A percentile compares a stretch with the other conserved stretches of the same genome.
Conservation (phyloP, 208 protist genomes). For the Leishmania arabica region DNA sequence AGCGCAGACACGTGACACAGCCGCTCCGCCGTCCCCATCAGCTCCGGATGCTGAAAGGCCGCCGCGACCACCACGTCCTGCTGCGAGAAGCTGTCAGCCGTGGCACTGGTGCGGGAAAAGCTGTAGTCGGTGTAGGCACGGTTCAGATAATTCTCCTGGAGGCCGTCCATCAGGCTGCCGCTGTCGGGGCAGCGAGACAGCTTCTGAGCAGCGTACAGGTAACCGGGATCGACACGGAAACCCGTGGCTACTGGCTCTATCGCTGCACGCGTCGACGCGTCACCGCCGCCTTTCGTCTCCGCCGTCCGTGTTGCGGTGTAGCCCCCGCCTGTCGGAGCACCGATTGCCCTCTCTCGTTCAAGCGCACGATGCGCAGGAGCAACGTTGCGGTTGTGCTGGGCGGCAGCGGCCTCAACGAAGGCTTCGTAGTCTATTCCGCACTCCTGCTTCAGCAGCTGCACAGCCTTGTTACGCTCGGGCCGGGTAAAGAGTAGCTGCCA, state of each 20-base stretch:
- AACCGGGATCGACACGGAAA: conserved; percentile 78
- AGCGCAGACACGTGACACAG: conserved; percentile 57
- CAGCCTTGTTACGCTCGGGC: conserved; percentile 47
- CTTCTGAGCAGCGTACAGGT: conserved; percentile 57
- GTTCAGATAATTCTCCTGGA: conserved; percentile 77
- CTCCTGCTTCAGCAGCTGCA: conserved; percentile 73
- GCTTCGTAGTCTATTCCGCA: conserved; percentile 70
- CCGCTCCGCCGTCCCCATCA: conserved; percentile 40
- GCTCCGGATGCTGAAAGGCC: conserved; percentile 38
- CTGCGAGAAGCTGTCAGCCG: conserved; percentile 48
- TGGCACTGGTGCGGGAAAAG: conserved; percentile 44
- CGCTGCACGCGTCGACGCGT: background rate
- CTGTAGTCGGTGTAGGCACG: conserved; percentile 73
- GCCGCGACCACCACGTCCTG: conserved; percentile 55
- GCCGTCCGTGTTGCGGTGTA: background rate
- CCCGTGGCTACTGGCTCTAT: conserved; percentile 30
- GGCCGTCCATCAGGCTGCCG: conserved; percentile 59
- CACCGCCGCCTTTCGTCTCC: background rate
- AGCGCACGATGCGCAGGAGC: conserved; percentile 17
- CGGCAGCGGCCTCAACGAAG: conserved; percentile 36
- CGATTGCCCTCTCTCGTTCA: conserved; percentile 31
- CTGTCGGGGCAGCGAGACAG: conserved; percentile 34
- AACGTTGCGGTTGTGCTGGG: conserved; percentile 23
- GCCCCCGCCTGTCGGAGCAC: background rate
- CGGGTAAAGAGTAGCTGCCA: conserved; percentile 55